Percentiles rank a stretch among this genome's conserved stretches.
Conservation (phyloP, 2,329 filamentous ascomycete genomes). For the Pyrenophora teres region DNA sequence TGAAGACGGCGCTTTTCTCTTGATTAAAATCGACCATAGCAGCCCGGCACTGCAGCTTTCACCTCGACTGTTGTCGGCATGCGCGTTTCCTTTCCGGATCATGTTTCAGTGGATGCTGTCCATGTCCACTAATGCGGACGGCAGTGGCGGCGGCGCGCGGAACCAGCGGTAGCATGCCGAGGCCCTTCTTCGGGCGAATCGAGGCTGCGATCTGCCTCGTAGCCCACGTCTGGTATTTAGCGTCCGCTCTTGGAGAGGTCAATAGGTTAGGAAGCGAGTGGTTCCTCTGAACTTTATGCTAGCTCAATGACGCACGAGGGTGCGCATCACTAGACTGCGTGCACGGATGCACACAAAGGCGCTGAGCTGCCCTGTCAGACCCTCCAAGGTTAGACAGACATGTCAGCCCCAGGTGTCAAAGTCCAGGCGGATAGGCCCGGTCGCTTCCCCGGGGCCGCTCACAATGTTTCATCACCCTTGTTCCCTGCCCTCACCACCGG, state of each 20-base stretch:
- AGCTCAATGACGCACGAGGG: conserved; percentile 5
- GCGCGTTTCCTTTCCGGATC: background rate
- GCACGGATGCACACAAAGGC: conserved; percentile 6
- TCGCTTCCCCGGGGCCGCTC: conserved; percentile 12
- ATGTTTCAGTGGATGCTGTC: conserved; percentile 6
- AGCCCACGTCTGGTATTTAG: background rate
- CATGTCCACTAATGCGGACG: conserved; percentile 3
- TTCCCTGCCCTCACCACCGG: conserved; percentile 13
- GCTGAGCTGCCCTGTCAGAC: conserved; percentile 18
- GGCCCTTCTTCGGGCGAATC: conserved; percentile 19
- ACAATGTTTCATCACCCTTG: conserved; percentile 13
- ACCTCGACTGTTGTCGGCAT: too few species aligned
- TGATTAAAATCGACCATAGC: too few species aligned
- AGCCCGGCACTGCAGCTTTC: too few species aligned
- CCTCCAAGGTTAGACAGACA: conserved; percentile 8
- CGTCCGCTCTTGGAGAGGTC: background rate
- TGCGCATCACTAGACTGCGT: background rate
- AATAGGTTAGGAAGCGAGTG: background rate
- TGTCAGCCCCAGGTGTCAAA: conserved; percentile 6
- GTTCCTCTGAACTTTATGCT: conserved; percentile 8
- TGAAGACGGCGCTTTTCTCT: background rate
- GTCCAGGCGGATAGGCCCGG: conserved; percentile 16
- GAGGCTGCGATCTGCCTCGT: conserved; percentile 7
- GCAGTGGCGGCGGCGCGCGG: conserved; percentile 18
- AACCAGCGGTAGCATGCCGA: conserved; percentile 15